Conservation (phyloP, 306 rosid genomes). For the Gastrolobium bilobum region DNA sequence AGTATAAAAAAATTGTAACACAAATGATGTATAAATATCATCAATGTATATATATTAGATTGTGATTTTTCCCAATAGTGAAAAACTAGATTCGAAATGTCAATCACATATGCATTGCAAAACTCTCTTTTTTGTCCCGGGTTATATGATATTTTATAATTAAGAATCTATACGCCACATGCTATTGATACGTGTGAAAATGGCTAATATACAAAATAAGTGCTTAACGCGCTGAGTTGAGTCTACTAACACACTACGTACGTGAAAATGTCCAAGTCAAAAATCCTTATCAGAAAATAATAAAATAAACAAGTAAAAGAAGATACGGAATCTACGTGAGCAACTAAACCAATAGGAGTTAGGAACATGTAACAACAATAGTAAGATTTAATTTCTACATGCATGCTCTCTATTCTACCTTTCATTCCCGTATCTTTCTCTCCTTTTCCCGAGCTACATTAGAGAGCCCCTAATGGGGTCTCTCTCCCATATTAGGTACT, state of each 20-base stretch:
- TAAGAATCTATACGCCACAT: not conserved
- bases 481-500: not conserved
- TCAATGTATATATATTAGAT: not conserved
- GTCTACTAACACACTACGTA: not conserved
- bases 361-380: not conserved
- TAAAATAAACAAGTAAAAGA: not conserved
- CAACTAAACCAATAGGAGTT: not conserved
- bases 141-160: not conserved
- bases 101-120: slow-evolving; percentile 4
- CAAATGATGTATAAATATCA: too few relatives aligned
- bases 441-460: too few relatives aligned
- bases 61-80: slow-evolving; percentile 3
- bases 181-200: not conserved
- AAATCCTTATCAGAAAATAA: not conserved
- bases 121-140: not conserved
- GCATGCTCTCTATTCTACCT: not conserved
- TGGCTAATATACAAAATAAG: not conserved
- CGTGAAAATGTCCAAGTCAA: not conserved
- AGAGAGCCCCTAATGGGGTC: not conserved
- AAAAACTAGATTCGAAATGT: not conserved
- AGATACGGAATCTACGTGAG: not conserved
- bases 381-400: not conserved
- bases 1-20: not conserved
- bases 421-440: not conserved
- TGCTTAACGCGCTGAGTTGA: slow-evolving; percentile 44